Base-by-base conservation (phyloP, 202 grass and related monocot species). In the Elaeis oleifera region DNA sequence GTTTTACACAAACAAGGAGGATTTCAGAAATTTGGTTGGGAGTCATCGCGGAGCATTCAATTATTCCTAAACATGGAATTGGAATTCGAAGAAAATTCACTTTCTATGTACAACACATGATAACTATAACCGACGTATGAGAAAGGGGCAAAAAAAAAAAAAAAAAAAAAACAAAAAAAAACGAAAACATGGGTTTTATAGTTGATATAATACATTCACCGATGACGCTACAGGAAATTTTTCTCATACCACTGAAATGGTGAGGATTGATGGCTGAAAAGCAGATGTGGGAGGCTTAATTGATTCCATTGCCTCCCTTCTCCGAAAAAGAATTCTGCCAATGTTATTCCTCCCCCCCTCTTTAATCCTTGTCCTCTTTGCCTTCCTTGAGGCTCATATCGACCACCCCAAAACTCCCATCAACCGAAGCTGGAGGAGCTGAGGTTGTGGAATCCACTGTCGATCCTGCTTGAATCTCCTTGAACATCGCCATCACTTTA, bases 401-500 rank as follows among this genome's bases (percentile, higher is more conserved):
- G 26, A 54, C 70, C 49, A 54, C 59, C n/a, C 18, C 18, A 51
- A 73, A 55, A 6, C 18, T 22, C 1, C 19, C 50, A 3, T 73
- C 70, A 4, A 17, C 24, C 9, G 60, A 48, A 16, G 50, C 18
- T 1, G 70, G 4, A 39, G 25, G 27, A 19, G 14, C 60, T n/a
- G 50, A 21, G 6, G 51, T 18, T 17, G 28, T 25, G 14, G 70
- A 54, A 18, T 25, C 59, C 20, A 56, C 51, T 2, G 51, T 26
- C 0, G 59, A 63, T 7, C 59, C 70, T 4, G 70, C 59, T 15
- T 73, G 70, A 24, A 73, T 73, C 70, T 55, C 70, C 29, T 73
- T 63, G 27, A 73, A 73, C 70, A 73, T 73, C 13, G 70, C 50
- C 59, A 73, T 63, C 50, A 73, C 59, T 16, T 44, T 63, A 14